Base-by-base conservation (phyloP, 2,329 filamentous ascomycete species). In the Thelonectria rubi region DNA sequence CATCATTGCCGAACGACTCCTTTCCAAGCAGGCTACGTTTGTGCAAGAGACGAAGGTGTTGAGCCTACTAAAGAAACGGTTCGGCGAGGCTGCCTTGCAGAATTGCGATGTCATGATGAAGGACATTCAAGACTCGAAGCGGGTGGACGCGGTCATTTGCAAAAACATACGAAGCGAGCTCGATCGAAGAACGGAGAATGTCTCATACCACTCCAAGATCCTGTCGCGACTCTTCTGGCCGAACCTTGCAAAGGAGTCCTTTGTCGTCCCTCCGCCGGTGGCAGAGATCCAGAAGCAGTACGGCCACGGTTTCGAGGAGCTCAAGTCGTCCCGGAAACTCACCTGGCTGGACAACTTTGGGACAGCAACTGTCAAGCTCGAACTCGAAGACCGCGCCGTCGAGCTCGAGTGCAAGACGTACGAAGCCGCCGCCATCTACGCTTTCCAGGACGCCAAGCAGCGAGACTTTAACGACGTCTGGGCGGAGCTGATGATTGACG, bases 71-170 rank as follows among this genome's bases (percentile, higher is more conserved):
- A 97, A 97, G 79, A 85, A 92, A 63, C 88, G 94, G 9, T 94
- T 97, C 58, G 94, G 94, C 21, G 93, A 97, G 67, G 84, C 86
- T 26, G 88, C 92, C 15, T 81, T 99, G 47, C 95, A 98, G 74
- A 91, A 92, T 50, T 97, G 94, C 76, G 94, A 99, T 74, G 95
- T 99, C 71, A 99, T 99, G 95, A 86, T 99, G 59, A 92, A 91
- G 65, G 95, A 99, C 74, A 91, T 98, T 37, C 86, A 91, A 66
- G 94, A 97, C 72, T 97, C 93, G 1, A 84, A 85, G 63, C 85
- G 87, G 43, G 86, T 96, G 61, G 91, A 97, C 73, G 79, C 82
- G 8, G 80, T 84, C 12, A 87, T 97, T 48, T 82, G 87, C 43
- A 84, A 82, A 58, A 75, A 73, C 59, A 61, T 78, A 20, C 65